A percentile compares a stretch with the other conserved stretches of the same genome.
Conservation (phyloP, 768 basidiomycete species). For the Russula sp. region DNA sequence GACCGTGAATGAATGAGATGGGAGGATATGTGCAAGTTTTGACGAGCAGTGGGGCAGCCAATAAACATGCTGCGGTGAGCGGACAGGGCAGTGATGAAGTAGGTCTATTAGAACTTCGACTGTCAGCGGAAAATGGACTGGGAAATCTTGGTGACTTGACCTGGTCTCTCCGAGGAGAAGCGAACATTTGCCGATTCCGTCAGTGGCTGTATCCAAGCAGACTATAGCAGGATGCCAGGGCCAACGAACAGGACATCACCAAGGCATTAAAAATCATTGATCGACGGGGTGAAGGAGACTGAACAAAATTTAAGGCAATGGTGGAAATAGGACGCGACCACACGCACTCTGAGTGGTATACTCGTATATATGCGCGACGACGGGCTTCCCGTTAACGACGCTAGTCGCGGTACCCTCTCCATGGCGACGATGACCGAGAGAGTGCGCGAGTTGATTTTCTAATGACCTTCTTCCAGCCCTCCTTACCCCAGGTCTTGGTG, state of each 20-base stretch:
- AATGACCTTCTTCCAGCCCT: slow-evolving; percentile 49
- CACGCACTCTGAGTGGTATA: slow-evolving; percentile 84
- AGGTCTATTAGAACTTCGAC: too few species aligned
- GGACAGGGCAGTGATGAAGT: too few species aligned
- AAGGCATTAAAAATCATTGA: slow-evolving; percentile 38
- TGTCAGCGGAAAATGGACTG: too few species aligned
- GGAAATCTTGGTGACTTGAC: too few species aligned
- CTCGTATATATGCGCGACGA: slow-evolving; percentile 87
- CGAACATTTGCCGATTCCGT: slow-evolving; percentile 35
- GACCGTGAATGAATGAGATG: too few species aligned
- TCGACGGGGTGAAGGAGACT: slow-evolving; percentile 53
- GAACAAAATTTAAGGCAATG: background rate
- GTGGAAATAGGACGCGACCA: background rate
- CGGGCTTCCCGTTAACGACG: slow-evolving; percentile 47
- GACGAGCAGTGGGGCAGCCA: too few species aligned
- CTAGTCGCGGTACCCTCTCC: slow-evolving; percentile 72
- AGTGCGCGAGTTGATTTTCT: slow-evolving; percentile 79
- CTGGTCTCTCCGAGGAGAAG: too few species aligned
- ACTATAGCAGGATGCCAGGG: too few species aligned
- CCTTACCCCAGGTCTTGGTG: slow-evolving; percentile 78
- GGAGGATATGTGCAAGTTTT: too few species aligned
- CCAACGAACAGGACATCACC: too few species aligned
- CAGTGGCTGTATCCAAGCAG: too few species aligned
- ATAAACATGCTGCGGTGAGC: too few species aligned
- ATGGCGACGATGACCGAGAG: slow-evolving; percentile 85